phyloP scores from a whole-genome alignment of 148 eudicot species.

The Limonium bicolor region DNA sequence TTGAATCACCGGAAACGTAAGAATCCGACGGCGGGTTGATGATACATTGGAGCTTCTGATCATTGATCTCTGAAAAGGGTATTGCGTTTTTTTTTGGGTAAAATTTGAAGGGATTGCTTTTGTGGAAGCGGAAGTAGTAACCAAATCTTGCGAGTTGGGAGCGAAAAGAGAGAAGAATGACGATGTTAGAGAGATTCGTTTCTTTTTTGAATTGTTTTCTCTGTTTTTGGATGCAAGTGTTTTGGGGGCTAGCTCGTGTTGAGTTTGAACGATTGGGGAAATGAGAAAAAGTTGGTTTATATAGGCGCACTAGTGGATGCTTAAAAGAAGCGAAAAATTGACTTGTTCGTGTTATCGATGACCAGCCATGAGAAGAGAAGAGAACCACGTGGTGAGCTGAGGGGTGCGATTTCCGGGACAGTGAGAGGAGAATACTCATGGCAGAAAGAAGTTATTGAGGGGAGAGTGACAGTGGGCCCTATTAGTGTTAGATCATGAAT shows the following conservation, averaged over 20 bases:
- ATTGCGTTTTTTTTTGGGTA: background rate
- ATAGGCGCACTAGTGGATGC: too few relatives aligned
- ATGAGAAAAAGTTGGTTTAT: too few relatives aligned
- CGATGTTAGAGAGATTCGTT: background rate
- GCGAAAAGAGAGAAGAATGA: too few relatives aligned
- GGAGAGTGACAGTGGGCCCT: background rate
- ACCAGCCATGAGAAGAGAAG: background rate
- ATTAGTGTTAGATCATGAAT: too few relatives aligned
- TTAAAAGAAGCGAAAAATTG: too few relatives aligned
- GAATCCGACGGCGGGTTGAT: constrained; percentile 65
- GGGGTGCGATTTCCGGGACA: constrained; percentile 12
- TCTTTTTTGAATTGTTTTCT: background rate
- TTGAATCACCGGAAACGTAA: constrained; percentile 42
- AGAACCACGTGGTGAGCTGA: constrained; percentile 24
- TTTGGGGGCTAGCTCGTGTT: background rate
- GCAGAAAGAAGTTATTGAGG: background rate
- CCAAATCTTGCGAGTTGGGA: too few relatives aligned
- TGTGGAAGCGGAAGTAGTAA: background rate
- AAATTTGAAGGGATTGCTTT: background rate
- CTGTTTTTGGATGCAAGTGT: background rate
- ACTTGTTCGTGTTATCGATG: background rate
- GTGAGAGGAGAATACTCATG: background rate
- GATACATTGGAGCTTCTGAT: constrained; percentile 14
- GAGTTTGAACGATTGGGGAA: too few relatives aligned
- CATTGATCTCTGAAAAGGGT: constrained; percentile 17